Evolutionary conservation across 305 asterid genomes (phyloP).

Genomic region (Fraxinus baroniana): DNA sequence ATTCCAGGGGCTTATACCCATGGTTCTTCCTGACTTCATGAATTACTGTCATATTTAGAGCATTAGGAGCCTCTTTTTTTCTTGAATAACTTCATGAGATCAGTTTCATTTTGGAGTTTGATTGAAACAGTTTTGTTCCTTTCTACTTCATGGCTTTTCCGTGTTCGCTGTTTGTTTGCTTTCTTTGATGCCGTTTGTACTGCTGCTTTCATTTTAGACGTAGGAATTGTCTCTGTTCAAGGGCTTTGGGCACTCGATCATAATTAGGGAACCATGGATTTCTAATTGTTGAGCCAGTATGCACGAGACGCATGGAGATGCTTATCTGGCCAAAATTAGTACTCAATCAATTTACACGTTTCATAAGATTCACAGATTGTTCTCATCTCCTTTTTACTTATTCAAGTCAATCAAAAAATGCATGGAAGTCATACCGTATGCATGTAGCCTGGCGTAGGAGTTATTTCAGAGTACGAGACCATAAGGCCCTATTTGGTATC

Average conservation of each 20-base stretch:
- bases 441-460: neutral
- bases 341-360: too few species aligned
- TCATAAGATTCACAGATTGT: neutral
- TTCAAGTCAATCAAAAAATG: neutral
- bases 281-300: neutral
- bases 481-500: too few species aligned
- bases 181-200: neutral
- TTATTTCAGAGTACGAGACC: too few species aligned
- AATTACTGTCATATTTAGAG: conserved; percentile 26
- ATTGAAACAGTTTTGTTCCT: conserved; percentile 39
- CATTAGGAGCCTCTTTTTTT: conserved; percentile 18
- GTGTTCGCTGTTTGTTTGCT: neutral
- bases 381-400: neutral
- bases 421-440: neutral
- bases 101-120: conserved; percentile 39
- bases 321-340: neutral
- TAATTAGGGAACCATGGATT: neutral
- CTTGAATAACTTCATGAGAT: conserved; percentile 27
- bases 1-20: conserved; percentile 28
- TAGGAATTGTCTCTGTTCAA: neutral
- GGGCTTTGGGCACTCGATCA: neutral
- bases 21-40: conserved; percentile 35
- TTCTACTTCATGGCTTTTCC: neutral
- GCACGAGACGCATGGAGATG: neutral
- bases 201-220: neutral